A percentile compares a stretch with the other conserved stretches of the same genome.
These are phyloP conservation scores for Solanum commersonii DNA, from an alignment of 257 asterid species.

Conservation along the genomic window DNA sequence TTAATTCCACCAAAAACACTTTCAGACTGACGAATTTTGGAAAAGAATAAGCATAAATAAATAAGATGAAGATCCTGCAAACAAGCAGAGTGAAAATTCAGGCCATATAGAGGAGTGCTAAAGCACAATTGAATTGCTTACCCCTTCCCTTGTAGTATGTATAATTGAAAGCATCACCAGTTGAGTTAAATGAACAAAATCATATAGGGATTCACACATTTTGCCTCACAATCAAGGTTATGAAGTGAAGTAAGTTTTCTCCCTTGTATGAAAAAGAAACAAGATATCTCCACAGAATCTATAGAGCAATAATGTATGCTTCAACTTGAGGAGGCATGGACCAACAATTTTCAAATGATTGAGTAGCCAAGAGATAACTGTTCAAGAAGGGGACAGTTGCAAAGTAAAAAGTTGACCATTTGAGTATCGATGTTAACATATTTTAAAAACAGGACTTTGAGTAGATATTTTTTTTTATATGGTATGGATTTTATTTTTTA, in stretches of 20 bases:
- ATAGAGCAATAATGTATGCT: neutral
- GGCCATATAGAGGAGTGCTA: neutral
- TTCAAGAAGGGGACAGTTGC: neutral
- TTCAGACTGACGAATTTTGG: neutral
- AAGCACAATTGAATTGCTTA: neutral
- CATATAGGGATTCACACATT: neutral
- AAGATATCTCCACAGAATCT: neutral
- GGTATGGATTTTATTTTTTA: too few species aligned
- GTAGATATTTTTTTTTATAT: neutral
- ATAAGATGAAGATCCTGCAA: neutral
- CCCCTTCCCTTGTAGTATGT: neutral
- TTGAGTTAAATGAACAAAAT: neutral
- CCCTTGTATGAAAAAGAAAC: neutral
- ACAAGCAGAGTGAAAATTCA: neutral
- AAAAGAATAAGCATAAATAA: neutral
- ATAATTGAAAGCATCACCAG: neutral
- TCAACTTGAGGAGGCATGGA: neutral
- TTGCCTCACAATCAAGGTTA: neutral
- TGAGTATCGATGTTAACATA: neutral
- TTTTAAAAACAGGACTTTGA: neutral
- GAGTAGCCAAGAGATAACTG: neutral
- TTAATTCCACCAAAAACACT: neutral
- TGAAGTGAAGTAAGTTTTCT: neutral
- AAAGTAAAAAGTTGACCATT: neutral
- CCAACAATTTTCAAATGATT: neutral